A percentile compares a stretch with the other conserved stretches of the same genome.
phyloP scores from a whole-genome alignment of 257 asterid species.

The Asclepias syriaca region DNA sequence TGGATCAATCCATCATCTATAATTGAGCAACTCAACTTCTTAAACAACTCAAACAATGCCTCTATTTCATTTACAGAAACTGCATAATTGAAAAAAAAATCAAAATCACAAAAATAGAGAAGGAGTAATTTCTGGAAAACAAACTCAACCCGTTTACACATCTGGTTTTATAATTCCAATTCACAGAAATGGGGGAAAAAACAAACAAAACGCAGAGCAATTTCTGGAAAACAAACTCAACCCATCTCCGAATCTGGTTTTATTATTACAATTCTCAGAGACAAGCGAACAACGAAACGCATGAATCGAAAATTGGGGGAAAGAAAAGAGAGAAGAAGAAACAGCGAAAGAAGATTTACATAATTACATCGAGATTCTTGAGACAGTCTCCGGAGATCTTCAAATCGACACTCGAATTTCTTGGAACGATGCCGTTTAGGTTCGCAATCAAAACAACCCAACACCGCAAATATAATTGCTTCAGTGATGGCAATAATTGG shows the following conservation, averaged over 20 bases:
- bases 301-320: too few relatives aligned
- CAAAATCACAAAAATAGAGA: too few relatives aligned
- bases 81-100: constrained; percentile 25
- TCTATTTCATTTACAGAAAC: constrained; percentile 78
- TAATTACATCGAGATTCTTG: constrained; percentile 60
- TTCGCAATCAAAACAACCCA: constrained; percentile 48
- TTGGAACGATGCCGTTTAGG: constrained; percentile 10
- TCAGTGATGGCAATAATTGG: constrained; percentile 53
- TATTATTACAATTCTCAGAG: not conserved
- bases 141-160: too few relatives aligned
- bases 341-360: not conserved
- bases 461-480: constrained; percentile 37
- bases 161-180: too few relatives aligned
- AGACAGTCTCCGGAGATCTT: constrained; percentile 46
- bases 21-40: constrained; percentile 71
- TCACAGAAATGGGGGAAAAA: not conserved
- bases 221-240: not conserved
- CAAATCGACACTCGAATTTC: constrained; percentile 23
- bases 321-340: not conserved
- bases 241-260: not conserved
- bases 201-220: too few relatives aligned
- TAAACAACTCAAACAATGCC: constrained; percentile 75
- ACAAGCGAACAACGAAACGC: not conserved
- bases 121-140: too few relatives aligned
- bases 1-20: constrained; percentile 86